Evolutionary conservation across 1,284 basidiomycete genomes (phyloP).

Genomic region (Sanghuangporus baumii): DNA sequence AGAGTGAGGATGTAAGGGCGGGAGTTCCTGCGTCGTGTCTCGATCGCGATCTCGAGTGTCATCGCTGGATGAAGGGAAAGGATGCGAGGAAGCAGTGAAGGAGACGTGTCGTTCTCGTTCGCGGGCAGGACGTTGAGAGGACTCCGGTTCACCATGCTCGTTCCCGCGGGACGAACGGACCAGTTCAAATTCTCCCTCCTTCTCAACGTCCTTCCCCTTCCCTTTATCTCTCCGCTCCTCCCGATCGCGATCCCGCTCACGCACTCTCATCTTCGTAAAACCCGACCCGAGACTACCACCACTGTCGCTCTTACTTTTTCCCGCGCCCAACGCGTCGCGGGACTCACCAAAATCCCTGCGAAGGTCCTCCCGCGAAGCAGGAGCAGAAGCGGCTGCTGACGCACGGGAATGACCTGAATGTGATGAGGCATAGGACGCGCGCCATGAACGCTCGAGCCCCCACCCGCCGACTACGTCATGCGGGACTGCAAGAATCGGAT

Average conservation of each 20-base stretch:
- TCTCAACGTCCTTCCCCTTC: slow-evolving; percentile 1
- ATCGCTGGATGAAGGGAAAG: neutral
- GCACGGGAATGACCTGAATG: neutral
- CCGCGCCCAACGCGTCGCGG: neutral
- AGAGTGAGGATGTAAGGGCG: neutral
- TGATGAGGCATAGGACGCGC: slow-evolving; percentile 4
- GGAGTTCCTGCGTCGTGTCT: neutral
- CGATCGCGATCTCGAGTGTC: neutral
- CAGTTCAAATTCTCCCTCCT: slow-evolving; percentile 5
- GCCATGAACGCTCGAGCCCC: slow-evolving; percentile 15
- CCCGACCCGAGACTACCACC: neutral
- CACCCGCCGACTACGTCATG: slow-evolving; percentile 13
- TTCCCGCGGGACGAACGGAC: neutral
- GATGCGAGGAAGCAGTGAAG: neutral
- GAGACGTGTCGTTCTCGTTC: neutral
- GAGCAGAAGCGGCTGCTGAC: neutral
- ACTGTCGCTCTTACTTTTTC: neutral
- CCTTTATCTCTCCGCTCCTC: neutral
- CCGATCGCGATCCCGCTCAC: neutral
- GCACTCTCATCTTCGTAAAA: slow-evolving; percentile 6
- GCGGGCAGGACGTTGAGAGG: neutral
- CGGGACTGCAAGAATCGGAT: neutral
- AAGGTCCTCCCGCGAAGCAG: neutral
- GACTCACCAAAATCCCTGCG: neutral
- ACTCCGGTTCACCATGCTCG: neutral